Conservation (phyloP, 2,329 filamentous ascomycete species). For the Cadophora luteo-olivacea region DNA sequence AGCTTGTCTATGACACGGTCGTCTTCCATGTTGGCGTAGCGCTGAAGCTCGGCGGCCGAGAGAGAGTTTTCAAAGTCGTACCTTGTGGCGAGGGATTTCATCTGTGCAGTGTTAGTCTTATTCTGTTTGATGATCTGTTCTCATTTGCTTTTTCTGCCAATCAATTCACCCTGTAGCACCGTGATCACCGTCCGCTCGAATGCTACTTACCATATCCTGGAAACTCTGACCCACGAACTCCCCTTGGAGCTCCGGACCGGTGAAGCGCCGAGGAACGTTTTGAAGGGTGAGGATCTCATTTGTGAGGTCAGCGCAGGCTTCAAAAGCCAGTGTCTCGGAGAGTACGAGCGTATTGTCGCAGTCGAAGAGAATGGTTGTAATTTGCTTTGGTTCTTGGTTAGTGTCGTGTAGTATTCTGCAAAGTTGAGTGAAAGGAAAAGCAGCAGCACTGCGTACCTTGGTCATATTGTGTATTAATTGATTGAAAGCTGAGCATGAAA, state of each 20-base stretch:
- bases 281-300: conserved; percentile 80
- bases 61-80: background rate
- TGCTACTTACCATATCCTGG: conserved; percentile 82
- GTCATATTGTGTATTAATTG: too few relatives aligned
- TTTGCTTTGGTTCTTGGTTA: background rate
- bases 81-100: background rate
- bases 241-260: conserved; percentile 76
- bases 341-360: conserved; percentile 93
- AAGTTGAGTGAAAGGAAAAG: too few relatives aligned
- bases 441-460: too few relatives aligned
- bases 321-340: conserved; percentile 88
- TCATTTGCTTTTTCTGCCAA: background rate
- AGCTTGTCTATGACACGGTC: background rate
- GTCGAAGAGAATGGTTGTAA: conserved; percentile 74
- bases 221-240: conserved; percentile 96
- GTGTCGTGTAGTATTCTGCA: too few relatives aligned
- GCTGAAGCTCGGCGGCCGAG: background rate
- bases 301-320: conserved; percentile 86
- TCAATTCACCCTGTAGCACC: conserved; percentile 43
- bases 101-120: background rate
- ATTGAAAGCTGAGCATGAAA: too few relatives aligned
- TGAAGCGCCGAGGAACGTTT: conserved; percentile 71
- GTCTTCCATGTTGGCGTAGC: background rate
- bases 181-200: conserved; percentile 80
- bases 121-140: background rate